phyloP scores from a whole-genome alignment of 1,284 basidiomycete genomes.

The Rhodotorula sp. region DNA sequence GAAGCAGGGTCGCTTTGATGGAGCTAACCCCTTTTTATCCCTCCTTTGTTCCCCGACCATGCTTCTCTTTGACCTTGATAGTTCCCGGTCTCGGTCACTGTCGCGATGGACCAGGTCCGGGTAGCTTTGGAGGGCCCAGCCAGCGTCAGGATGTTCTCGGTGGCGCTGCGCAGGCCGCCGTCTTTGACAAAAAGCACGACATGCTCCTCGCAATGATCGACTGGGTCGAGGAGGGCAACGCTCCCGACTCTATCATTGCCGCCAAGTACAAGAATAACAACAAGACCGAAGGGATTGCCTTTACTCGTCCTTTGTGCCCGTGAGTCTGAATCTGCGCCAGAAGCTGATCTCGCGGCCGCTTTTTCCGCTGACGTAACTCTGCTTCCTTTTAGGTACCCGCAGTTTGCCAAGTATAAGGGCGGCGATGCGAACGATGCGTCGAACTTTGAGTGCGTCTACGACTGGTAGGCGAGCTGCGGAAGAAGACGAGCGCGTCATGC shows the following conservation, averaged over 20 bases:
- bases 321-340: background rate
- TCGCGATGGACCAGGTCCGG: conserved; percentile 9
- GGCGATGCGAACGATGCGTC: conserved; percentile 21
- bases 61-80: background rate
- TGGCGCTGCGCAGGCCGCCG: background rate
- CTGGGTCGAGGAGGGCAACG: conserved; percentile 39
- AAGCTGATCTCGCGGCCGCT: background rate
- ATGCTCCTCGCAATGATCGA: conserved; percentile 33
- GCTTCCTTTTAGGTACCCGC: background rate
- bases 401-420: background rate
- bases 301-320: conserved; percentile 24
- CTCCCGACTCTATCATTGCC: conserved; percentile 27
- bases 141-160: conserved; percentile 6
- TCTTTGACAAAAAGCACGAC: conserved; percentile 34
- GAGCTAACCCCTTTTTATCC: too few species aligned
- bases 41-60: background rate
- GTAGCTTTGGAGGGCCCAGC: conserved; percentile 14
- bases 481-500: background rate
- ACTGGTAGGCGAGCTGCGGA: background rate
- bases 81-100: conserved; percentile 35
- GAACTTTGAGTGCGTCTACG: conserved; percentile 24
- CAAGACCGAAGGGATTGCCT: conserved; percentile 9
- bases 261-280: conserved; percentile 22
- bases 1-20: too few species aligned
- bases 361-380: background rate